Percentiles rank a stretch among this genome's conserved stretches.
phyloP scores from a whole-genome alignment of 2,329 filamentous ascomycete genomes.

The Bipolaris gigantea region DNA sequence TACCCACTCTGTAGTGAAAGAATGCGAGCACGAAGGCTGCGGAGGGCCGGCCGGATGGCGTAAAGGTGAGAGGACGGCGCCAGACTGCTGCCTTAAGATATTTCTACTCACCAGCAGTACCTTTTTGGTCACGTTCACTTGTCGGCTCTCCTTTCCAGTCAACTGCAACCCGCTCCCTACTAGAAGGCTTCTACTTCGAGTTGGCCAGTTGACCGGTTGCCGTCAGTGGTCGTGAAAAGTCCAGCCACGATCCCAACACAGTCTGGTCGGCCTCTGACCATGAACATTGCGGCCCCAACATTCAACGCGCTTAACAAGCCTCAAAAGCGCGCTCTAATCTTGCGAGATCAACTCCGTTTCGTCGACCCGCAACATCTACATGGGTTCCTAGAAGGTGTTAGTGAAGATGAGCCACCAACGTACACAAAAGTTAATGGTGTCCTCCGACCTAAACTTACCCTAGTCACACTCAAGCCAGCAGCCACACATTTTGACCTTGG shows the following conservation, averaged over 20 bases:
- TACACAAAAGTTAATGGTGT: slow-evolving; percentile 29
- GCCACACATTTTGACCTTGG: slow-evolving; percentile 33
- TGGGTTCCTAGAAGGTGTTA: slow-evolving; percentile 30
- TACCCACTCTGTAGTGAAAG: background rate
- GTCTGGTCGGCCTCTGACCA: background rate
- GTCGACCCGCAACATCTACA: slow-evolving; percentile 29
- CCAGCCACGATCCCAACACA: background rate
- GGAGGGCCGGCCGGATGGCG: background rate
- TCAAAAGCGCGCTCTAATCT: slow-evolving; percentile 32
- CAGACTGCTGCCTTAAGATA: background rate
- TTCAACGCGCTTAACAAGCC: slow-evolving; percentile 27
- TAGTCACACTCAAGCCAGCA: slow-evolving; percentile 26
- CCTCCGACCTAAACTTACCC: slow-evolving; percentile 23
- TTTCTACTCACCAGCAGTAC: background rate
- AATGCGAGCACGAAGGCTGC: background rate
- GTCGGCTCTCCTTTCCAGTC: background rate
- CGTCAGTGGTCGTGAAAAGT: background rate
- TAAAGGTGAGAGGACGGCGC: background rate
- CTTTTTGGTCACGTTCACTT: background rate
- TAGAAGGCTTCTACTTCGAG: background rate
- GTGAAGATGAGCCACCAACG: slow-evolving; percentile 32
- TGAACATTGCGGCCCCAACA: slow-evolving; percentile 20
- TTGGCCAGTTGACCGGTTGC: background rate
- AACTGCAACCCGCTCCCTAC: background rate
- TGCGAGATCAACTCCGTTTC: slow-evolving; percentile 35